These are phyloP conservation scores for Musa troglodytarum DNA, from an alignment of 176 grass and related monocot genomes.

Conservation along the genomic window DNA sequence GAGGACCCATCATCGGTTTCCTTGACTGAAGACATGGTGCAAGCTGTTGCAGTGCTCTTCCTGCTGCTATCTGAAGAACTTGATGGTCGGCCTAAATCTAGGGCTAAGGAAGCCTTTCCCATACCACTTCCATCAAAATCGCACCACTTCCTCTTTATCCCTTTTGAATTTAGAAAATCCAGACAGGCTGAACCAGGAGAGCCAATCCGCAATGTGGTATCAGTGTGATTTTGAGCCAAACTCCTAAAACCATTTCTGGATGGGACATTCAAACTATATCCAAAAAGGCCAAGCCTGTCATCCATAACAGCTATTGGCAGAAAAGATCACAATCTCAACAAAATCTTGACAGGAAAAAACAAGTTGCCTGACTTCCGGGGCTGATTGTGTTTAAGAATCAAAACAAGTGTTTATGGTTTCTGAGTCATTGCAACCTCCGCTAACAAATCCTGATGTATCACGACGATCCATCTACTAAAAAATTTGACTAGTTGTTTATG, in stretches of 20 bases:
- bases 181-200: background rate
- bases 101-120: background rate
- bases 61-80: constrained; percentile 22
- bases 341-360: background rate
- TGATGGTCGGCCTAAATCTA: constrained; percentile 7
- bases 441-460: constrained; percentile 93
- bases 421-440: constrained; percentile 40
- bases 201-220: constrained; percentile 4
- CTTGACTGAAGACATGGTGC: constrained; percentile 15
- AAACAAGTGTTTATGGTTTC: background rate
- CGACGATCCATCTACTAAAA: constrained; percentile 9
- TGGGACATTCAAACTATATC: background rate
- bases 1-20: constrained; percentile 16
- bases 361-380: constrained; percentile 14
- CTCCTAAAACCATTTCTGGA: background rate
- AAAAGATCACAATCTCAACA: background rate
- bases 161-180: background rate
- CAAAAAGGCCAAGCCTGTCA: background rate
- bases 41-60: constrained; percentile 16
- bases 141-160: constrained; percentile 13
- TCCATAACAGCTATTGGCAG: constrained; percentile 8
- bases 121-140: constrained; percentile 11
- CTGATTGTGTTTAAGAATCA: background rate
- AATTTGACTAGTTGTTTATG: background rate
- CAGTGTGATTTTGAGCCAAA: constrained; percentile 18